Evolutionary conservation across 2,329 filamentous ascomycete genomes (phyloP).

Genomic region (Coniochaeta hoffmannii): DNA sequence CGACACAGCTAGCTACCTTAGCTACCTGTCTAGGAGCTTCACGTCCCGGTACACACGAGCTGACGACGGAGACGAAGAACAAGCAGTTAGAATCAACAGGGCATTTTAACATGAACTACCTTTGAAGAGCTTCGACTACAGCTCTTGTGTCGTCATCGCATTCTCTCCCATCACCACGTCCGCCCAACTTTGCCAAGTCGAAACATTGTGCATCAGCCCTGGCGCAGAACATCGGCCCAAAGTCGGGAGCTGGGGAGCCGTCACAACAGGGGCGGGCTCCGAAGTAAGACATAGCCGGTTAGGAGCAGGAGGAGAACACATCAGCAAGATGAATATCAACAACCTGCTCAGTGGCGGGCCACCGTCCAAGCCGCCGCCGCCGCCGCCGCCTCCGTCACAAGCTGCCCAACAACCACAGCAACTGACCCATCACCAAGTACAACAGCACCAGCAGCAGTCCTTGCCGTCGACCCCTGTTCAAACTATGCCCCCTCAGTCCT

Average conservation of each 20-base stretch:
- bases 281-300: neutral
- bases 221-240: neutral
- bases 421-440: conserved; percentile 16
- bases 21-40: neutral
- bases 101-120: no score
- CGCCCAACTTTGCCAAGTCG: neutral
- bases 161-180: no score
- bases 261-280: neutral
- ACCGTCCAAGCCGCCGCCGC: conserved; percentile 15
- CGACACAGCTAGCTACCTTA: no score
- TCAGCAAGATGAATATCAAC: conserved; percentile 40
- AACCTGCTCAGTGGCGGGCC: conserved; percentile 39
- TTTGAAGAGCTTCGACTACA: no score
- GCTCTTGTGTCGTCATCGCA: no score
- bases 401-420: conserved; percentile 19
- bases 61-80: neutral
- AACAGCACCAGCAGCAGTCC: conserved; percentile 21
- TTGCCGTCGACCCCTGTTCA: conserved; percentile 30
- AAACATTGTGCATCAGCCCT: neutral
- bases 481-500: conserved; percentile 34
- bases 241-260: neutral
- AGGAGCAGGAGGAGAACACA: conserved; percentile 7
- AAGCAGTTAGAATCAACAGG: neutral
- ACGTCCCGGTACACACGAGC: neutral
- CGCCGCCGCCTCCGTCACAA: conserved; percentile 16